Evolutionary conservation across 306 rosid genomes (phyloP).

Genomic region (Lathyrus sativus): DNA sequence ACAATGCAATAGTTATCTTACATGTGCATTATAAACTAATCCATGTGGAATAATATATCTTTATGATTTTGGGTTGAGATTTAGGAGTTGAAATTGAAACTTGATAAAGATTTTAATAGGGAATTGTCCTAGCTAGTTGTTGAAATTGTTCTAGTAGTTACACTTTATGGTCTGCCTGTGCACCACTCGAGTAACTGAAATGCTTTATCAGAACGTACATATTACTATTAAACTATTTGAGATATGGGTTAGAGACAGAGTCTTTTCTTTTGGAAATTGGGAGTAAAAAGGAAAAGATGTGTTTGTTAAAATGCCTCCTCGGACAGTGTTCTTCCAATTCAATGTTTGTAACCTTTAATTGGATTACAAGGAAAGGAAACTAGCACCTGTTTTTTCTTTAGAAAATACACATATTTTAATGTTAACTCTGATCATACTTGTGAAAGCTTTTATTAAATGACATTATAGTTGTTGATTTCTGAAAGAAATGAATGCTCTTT

Average conservation of each 20-base stretch:
- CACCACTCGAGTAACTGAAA: slow-evolving; percentile 33
- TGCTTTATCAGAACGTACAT: slow-evolving; percentile 35
- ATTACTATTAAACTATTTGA: slow-evolving; percentile 26
- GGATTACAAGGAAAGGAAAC: slow-evolving; percentile 20
- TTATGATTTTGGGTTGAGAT: slow-evolving; percentile 17
- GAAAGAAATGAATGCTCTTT: slow-evolving; percentile 40
- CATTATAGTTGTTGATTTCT: slow-evolving; percentile 28
- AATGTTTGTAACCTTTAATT: slow-evolving; percentile 30
- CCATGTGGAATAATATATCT: background rate
- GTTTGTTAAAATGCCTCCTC: slow-evolving; percentile 7
- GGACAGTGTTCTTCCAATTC: background rate
- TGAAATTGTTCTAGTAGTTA: background rate
- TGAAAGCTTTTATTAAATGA: slow-evolving; percentile 23
- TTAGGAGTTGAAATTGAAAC: slow-evolving; percentile 7
- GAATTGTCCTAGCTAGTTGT: slow-evolving; percentile 23
- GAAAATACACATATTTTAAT: slow-evolving; percentile 10
- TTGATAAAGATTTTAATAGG: slow-evolving; percentile 27
- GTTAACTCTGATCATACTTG: slow-evolving; percentile 1
- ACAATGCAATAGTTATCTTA: too few relatives aligned
- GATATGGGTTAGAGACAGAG: slow-evolving; percentile 7
- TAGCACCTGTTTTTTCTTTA: background rate
- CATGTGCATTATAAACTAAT: too few relatives aligned
- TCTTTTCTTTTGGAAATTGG: slow-evolving; percentile 1
- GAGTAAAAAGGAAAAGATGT: background rate
- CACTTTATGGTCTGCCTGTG: slow-evolving; percentile 21